A percentile compares a stretch with the other conserved stretches of the same genome.
phyloP scores from a whole-genome alignment of 1,139 yeast species.

The Blastobotrys indianensis region DNA sequence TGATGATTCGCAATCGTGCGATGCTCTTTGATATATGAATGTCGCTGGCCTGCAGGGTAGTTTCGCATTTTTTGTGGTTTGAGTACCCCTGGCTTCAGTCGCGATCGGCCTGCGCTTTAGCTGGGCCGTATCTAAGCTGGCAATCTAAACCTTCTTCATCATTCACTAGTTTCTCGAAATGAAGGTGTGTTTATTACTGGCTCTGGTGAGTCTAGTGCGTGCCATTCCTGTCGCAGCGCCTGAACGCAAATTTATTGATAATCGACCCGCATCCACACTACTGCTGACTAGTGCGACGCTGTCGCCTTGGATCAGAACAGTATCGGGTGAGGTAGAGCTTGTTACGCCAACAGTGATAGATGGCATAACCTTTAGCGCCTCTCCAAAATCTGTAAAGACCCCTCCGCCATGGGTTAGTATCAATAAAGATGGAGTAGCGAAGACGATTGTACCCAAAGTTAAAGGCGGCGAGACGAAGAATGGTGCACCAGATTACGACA shows the following conservation, averaged over 20 bases:
- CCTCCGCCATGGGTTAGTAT: slow-evolving; percentile 78
- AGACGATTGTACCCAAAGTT: slow-evolving; percentile 66
- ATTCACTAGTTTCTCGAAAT: too few relatives aligned
- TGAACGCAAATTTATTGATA: slow-evolving; percentile 11
- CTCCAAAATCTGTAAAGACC: slow-evolving; percentile 54
- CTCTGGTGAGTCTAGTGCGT: too few relatives aligned
- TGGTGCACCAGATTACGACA: slow-evolving; percentile 65
- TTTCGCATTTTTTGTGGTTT: too few relatives aligned
- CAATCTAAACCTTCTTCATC: too few relatives aligned
- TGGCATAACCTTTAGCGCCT: slow-evolving; percentile 73
- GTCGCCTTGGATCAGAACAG: slow-evolving; percentile 71
- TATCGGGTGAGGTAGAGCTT: slow-evolving; percentile 52
- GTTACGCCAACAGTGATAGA: slow-evolving; percentile 78
- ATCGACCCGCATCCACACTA: slow-evolving; percentile 19
- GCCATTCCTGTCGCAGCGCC: background rate
- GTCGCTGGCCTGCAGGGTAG: too few relatives aligned
- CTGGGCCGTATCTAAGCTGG: too few relatives aligned
- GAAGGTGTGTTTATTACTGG: too few relatives aligned
- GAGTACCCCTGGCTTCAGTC: too few relatives aligned
- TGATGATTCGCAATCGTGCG: too few relatives aligned
- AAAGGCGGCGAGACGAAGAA: slow-evolving; percentile 66
- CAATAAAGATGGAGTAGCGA: slow-evolving; percentile 72
- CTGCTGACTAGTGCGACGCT: slow-evolving; percentile 35
- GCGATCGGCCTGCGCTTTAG: too few relatives aligned
- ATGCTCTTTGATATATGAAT: too few relatives aligned